Conservation (phyloP, 257 asterid species). For the Nicotiana tomentosiformis region DNA sequence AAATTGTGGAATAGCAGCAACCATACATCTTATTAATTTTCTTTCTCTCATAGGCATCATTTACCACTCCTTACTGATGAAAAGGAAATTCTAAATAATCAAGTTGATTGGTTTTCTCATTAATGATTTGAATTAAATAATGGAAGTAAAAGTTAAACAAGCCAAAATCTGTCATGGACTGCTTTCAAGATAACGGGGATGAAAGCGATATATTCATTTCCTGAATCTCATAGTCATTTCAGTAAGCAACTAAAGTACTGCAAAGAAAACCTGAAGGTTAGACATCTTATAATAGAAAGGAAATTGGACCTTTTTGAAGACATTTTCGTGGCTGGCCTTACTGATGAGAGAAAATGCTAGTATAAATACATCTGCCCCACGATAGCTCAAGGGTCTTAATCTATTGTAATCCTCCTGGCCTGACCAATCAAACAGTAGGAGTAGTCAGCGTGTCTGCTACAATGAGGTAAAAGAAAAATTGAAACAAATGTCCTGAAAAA, state of each 20-base stretch:
- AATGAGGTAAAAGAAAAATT: conserved; percentile 6
- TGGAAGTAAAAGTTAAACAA: not conserved
- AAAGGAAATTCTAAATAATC: not conserved
- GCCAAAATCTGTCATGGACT: not conserved
- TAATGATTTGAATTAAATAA: not conserved
- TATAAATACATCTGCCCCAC: conserved; percentile 92
- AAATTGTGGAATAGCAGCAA: too few relatives aligned
- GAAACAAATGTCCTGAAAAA: not conserved
- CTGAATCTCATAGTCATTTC: not conserved
- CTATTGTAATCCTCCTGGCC: conserved; percentile 92
- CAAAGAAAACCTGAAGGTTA: not conserved
- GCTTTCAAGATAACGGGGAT: not conserved
- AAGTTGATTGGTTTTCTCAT: not conserved
- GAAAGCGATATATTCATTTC: not conserved
- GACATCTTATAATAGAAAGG: not conserved
- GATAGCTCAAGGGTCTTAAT: conserved; percentile 83
- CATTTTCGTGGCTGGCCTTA: conserved; percentile 85
- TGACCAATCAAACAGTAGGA: conserved; percentile 8
- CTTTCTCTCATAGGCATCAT: not conserved
- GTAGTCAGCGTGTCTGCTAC: conserved; percentile 4
- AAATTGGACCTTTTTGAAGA: conserved; percentile 53
- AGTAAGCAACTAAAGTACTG: not conserved
- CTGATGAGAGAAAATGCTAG: conserved; percentile 88
- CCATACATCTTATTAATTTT: too few relatives aligned
- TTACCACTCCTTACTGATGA: not conserved